These are phyloP conservation scores for Jasminum sambac DNA, from an alignment of 257 asterid species.

Conservation along the genomic window DNA sequence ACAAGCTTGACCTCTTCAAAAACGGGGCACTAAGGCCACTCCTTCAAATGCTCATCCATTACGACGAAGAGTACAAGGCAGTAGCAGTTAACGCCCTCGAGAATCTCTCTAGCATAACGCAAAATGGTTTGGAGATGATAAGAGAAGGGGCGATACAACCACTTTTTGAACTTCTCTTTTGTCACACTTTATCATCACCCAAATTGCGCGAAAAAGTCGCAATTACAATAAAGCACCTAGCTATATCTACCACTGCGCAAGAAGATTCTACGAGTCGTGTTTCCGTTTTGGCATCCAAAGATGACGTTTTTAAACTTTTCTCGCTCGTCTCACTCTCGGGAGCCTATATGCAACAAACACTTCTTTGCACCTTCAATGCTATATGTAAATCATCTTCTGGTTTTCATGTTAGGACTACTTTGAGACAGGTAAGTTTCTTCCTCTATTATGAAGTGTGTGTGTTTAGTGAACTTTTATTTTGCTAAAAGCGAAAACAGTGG, in stretches of 20 bases:
- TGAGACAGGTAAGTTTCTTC: conserved; percentile 36
- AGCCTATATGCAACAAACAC: conserved; percentile 35
- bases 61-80: conserved; percentile 29
- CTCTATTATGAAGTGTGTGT: too few relatives aligned
- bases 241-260: conserved; percentile 31
- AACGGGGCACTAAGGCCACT: conserved; percentile 46
- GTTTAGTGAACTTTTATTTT: too few relatives aligned
- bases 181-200: conserved; percentile 30
- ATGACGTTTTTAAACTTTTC: conserved; percentile 42
- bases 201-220: conserved; percentile 38
- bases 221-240: conserved; percentile 42
- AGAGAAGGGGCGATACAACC: conserved; percentile 41
- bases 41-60: conserved; percentile 38
- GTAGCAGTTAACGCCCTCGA: conserved; percentile 42
- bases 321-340: conserved; percentile 40
- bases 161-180: conserved; percentile 43
- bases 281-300: conserved; percentile 37
- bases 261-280: conserved; percentile 30
- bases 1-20: conserved; percentile 36
- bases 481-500: not conserved
- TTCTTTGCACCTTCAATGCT: conserved; percentile 43
- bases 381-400: conserved; percentile 44
- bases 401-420: conserved; percentile 30
- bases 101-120: conserved; percentile 38
- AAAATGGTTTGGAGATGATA: conserved; percentile 42